Evolutionary conservation across 2,329 filamentous ascomycete genomes (phyloP).

Genomic region (Huntiella decipiens): DNA sequence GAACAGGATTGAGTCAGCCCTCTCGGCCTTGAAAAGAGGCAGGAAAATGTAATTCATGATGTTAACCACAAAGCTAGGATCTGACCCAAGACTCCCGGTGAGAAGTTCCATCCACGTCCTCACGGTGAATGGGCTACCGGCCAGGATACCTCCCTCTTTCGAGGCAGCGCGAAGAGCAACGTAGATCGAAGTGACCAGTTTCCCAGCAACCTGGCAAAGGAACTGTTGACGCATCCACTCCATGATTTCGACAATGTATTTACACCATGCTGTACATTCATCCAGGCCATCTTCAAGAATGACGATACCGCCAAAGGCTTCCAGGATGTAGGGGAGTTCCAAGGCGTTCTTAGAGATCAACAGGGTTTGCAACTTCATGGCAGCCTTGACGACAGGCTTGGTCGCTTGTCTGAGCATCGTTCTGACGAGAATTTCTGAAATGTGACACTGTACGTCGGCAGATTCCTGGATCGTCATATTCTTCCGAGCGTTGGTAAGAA

Average conservation of each 20-base stretch:
- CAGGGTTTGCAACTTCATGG: conserved; percentile 46
- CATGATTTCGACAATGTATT: conserved; percentile 29
- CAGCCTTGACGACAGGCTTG: conserved; percentile 48
- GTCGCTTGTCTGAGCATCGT: conserved; percentile 41
- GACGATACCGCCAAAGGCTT: conserved; percentile 22
- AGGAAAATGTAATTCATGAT: conserved; percentile 47
- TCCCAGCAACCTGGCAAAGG: conserved; percentile 40
- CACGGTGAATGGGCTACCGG: conserved; percentile 18
- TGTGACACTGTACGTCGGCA: conserved; percentile 22
- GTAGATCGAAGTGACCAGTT: conserved; percentile 40
- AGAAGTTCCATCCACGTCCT: conserved; percentile 38
- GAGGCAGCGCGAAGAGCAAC: conserved; percentile 23
- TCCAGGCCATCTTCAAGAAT: conserved; percentile 15
- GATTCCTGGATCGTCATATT: conserved; percentile 19
- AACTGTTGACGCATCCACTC: conserved; percentile 38
- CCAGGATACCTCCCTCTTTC: conserved; percentile 13
- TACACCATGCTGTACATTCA: conserved; percentile 30
- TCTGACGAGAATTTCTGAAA: conserved; percentile 34
- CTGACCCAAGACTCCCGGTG: conserved; percentile 27
- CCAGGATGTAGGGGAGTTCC: conserved; percentile 25
- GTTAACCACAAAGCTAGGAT: conserved; percentile 36
- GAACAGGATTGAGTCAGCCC: conserved; percentile 33
- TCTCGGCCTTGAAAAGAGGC: conserved; percentile 41
- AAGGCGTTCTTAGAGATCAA: conserved; percentile 43
- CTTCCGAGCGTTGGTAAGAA: conserved; percentile 31